These are phyloP conservation scores for Pyrenophora graminea DNA, from an alignment of 2,329 filamentous ascomycete genomes.

Conservation along the genomic window DNA sequence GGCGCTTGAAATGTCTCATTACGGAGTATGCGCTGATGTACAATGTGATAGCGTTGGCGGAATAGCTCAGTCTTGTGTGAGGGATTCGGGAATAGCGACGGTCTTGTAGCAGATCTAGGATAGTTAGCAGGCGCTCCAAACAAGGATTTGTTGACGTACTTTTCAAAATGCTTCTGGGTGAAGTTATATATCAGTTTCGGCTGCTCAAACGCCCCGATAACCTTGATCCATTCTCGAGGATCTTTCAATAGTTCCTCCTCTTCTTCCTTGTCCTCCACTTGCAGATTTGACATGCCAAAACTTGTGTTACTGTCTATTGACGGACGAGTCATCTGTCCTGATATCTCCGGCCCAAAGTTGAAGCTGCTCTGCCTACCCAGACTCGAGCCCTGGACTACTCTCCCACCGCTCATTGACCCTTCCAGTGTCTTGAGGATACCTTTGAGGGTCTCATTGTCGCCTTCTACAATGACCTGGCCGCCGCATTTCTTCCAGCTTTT, in stretches of 20 bases:
- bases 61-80: conserved; percentile 84
- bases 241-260: conserved; percentile 67
- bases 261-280: conserved; percentile 58
- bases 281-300: conserved; percentile 59
- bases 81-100: conserved; percentile 67
- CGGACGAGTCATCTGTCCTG: conserved; percentile 34
- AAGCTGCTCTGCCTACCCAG: conserved; percentile 68
- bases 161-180: conserved; percentile 88
- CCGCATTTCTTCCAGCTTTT: conserved; percentile 89
- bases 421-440: conserved; percentile 83
- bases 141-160: conserved; percentile 49
- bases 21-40: conserved; percentile 87
- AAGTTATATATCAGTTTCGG: conserved; percentile 78
- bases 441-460: conserved; percentile 69
- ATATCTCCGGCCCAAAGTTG: conserved; percentile 58
- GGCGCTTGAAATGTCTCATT: conserved; percentile 93
- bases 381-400: conserved; percentile 60
- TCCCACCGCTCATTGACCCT: conserved; percentile 86
- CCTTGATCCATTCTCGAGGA: conserved; percentile 79
- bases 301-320: conserved; percentile 65
- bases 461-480: conserved; percentile 89
- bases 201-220: conserved; percentile 83
- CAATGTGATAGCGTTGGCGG: conserved; percentile 86
- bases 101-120: conserved; percentile 46
- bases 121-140: conserved; percentile 14